Base-by-base conservation (phyloP, 306 rosid species). In the Citrullus colocynthis region DNA sequence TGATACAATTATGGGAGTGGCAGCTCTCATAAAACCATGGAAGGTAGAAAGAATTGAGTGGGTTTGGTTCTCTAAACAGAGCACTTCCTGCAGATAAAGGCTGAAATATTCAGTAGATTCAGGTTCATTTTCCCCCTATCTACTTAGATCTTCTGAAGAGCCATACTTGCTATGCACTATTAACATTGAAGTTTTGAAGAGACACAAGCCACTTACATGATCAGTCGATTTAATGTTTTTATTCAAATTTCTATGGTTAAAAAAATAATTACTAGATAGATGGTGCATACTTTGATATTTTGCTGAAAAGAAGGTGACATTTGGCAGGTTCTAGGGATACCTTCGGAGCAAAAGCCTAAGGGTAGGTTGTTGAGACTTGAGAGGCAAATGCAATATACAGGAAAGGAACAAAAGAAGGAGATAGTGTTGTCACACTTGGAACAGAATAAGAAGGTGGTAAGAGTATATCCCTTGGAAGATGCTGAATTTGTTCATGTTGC, bases 381-480 rank as follows among this genome's bases (percentile, higher is more conserved):
- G 74, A 67, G 55, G 55, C 54, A 67, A 42, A 67, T 21, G 14
- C 41, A 72, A 49, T 28, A 49, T 28, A 14, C 45, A 56, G 51
- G 62, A 75, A 64, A 59, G 42, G 81, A 84, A 80, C 66, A 72
- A 79, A 39, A 77, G 78, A 79, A 69, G 51, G 74, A 78, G 80
- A 24, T 73, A 52, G 48, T 74, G 62, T 74, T 52, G 78, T 74
- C 89, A 83, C 70, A 82, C 78, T 75, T 71, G 89, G 87, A 83
- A 84, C 81, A 82, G 80, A 75, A 49, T 79, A 64, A 21, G 61
- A 60, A 69, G 74, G 85, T 86, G 81, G 84, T 77, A 85, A 85
- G 69, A 87, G 98, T 83, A 95, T 95, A 95, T 95, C 80, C 97
- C 76, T 30, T 80, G 89, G 92, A 90, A 95, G 98, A 95, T 95